Conservation (phyloP, 176 grass and related monocot genomes). For the Raddia guianensis region DNA sequence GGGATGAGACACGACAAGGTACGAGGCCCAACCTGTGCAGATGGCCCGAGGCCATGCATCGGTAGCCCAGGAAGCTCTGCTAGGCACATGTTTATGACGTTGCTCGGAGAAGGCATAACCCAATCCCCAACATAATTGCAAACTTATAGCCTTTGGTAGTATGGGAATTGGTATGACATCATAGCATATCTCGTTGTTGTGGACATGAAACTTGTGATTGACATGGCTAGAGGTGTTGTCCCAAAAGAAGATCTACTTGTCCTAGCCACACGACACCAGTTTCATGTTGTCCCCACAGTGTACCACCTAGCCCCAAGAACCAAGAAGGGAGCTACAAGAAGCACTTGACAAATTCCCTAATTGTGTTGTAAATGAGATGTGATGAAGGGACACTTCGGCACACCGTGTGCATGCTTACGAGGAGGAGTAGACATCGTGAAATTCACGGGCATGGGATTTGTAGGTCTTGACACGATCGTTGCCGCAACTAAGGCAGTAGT, state of each 20-base stretch:
- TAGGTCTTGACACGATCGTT: constrained; percentile 98
- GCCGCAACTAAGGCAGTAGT: constrained; percentile 96
- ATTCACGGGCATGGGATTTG: constrained; percentile 85
- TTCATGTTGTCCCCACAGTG: constrained; percentile 73
- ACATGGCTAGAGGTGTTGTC: constrained; percentile 72
- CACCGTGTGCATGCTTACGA: constrained; percentile 41
- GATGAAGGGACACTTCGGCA: too few relatives aligned
- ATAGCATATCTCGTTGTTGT: constrained; percentile 77
- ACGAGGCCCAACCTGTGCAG: too few relatives aligned
- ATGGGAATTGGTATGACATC: neutral
- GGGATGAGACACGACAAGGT: too few relatives aligned
- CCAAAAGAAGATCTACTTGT: constrained; percentile 93
- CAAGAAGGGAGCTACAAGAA: constrained; percentile 17
- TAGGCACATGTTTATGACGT: too few relatives aligned
- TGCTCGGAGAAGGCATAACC: too few relatives aligned
- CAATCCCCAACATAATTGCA: neutral
- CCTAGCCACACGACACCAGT: constrained; percentile 84
- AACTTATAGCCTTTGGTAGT: neutral
- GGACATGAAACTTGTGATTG: constrained; percentile 87
- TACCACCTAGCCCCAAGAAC: neutral
- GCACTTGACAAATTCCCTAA: neutral
- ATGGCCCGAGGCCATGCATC: too few relatives aligned
- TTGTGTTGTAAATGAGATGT: neutral
- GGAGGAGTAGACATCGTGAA: constrained; percentile 85
- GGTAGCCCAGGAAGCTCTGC: too few relatives aligned